These are phyloP conservation scores for Xylariaceae sp. DNA, from an alignment of 2,329 filamentous ascomycete species.

Conservation along the genomic window DNA sequence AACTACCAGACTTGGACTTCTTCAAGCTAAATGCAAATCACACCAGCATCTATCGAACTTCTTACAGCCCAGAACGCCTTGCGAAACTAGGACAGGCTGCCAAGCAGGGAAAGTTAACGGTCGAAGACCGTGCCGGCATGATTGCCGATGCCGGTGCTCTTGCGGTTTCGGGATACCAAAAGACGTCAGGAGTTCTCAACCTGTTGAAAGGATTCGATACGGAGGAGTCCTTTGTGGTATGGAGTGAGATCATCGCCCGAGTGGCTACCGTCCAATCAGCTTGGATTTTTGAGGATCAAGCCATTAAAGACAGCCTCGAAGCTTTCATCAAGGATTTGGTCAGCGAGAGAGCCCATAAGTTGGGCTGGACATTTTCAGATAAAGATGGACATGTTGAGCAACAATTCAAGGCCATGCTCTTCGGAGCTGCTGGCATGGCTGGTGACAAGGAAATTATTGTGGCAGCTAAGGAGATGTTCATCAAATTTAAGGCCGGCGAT, in stretches of 20 bases:
- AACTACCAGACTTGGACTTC: slow-evolving; percentile 76
- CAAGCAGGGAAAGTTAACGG: slow-evolving; percentile 71
- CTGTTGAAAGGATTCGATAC: slow-evolving; percentile 80
- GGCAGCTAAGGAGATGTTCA: slow-evolving; percentile 86
- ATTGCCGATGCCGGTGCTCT: slow-evolving; percentile 88
- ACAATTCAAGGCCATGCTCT: slow-evolving; percentile 91
- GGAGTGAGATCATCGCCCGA: slow-evolving; percentile 83
- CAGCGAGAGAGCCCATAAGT: slow-evolving; percentile 73
- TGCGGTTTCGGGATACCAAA: slow-evolving; percentile 86
- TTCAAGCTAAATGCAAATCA: slow-evolving; percentile 97
- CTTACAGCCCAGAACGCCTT: slow-evolving; percentile 77
- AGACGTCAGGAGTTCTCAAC: slow-evolving; percentile 82
- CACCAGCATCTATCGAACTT: slow-evolving; percentile 86
- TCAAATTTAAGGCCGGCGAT: slow-evolving; percentile 76
- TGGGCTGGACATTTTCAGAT: slow-evolving; percentile 85
- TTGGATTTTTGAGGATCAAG: slow-evolving; percentile 82
- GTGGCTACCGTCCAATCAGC: slow-evolving; percentile 74
- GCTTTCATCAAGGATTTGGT: slow-evolving; percentile 77
- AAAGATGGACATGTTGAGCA: slow-evolving; percentile 84
- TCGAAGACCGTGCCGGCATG: slow-evolving; percentile 92
- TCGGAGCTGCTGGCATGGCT: slow-evolving; percentile 74
- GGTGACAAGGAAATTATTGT: slow-evolving; percentile 75
- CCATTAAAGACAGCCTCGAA: slow-evolving; percentile 70
- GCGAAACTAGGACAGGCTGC: slow-evolving; percentile 84
- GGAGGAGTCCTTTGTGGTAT: slow-evolving; percentile 87